A percentile compares a stretch with the other conserved stretches of the same genome.
phyloP scores from a whole-genome alignment of 345 rosid species.

The Mallotus nudiflorus region DNA sequence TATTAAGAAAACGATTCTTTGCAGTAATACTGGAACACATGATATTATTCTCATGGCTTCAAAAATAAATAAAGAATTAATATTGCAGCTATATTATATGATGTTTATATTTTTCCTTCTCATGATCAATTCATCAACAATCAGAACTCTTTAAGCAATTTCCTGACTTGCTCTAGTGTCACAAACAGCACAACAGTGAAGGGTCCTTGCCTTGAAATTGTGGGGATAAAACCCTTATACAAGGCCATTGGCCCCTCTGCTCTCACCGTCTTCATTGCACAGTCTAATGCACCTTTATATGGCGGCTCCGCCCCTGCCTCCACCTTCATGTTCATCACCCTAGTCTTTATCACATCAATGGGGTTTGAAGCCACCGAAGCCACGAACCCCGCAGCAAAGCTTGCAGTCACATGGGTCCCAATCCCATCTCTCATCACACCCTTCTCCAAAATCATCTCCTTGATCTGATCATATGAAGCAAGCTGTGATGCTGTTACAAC shows the following conservation, averaged over 20 bases:
- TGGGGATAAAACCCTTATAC: slow-evolving; percentile 23
- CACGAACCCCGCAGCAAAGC: slow-evolving; percentile 19
- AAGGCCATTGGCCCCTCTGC: slow-evolving; percentile 14
- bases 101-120: no score
- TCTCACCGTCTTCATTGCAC: slow-evolving; percentile 20
- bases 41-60: no score
- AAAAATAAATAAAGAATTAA: no score
- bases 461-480: slow-evolving; percentile 17
- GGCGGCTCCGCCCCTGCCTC: slow-evolving; percentile 22
- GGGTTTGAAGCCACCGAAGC: slow-evolving; percentile 25
- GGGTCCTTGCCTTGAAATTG: slow-evolving; percentile 30
- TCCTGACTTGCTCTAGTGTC: slow-evolving; percentile 22
- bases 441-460: slow-evolving; percentile 18
- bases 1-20: no score
- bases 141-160: slow-evolving; percentile 16
- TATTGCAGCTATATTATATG: no score
- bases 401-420: slow-evolving; percentile 17
- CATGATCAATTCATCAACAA: no score
- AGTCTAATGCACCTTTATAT: slow-evolving; percentile 22
- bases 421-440: slow-evolving; percentile 23
- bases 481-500: slow-evolving; percentile 23
- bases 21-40: no score
- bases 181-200: slow-evolving; percentile 24
- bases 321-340: slow-evolving; percentile 25
- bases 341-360: slow-evolving; percentile 25